Conservation (phyloP, 148 eudicot species). For the Amaranthus palmeri region DNA sequence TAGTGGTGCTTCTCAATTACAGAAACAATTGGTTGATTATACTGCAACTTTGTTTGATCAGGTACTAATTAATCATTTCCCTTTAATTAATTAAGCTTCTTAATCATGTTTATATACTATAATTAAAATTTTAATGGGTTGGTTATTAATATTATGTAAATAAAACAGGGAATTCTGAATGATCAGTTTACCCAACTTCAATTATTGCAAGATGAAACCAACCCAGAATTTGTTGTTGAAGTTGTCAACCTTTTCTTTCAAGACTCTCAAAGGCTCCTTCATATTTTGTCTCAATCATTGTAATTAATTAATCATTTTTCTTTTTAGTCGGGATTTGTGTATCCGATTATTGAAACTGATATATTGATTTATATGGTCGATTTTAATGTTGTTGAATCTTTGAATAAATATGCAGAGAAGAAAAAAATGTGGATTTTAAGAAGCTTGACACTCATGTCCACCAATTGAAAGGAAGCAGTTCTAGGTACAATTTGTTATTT, state of each 20-base stretch:
- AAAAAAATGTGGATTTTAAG: conserved; percentile 60
- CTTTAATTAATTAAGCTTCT: background rate
- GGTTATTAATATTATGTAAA: background rate
- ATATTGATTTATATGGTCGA: too few relatives aligned
- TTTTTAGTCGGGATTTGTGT: background rate
- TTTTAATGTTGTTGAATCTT: background rate
- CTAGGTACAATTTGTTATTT: conserved; percentile 46
- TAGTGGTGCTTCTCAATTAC: conserved; percentile 30
- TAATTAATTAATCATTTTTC: conserved; percentile 21
- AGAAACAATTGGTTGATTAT: conserved; percentile 40
- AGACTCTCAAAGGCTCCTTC: conserved; percentile 64
- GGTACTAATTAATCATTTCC: conserved; percentile 24
- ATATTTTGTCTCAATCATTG: conserved; percentile 49
- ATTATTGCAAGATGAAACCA: conserved; percentile 69
- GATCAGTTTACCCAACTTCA: conserved; percentile 66
- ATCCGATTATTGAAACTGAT: too few relatives aligned
- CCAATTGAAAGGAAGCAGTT: conserved; percentile 86
- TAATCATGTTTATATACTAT: too few relatives aligned
- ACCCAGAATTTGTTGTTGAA: conserved; percentile 74
- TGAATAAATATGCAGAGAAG: conserved; percentile 34
- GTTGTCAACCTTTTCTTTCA: conserved; percentile 68
- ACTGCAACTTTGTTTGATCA: conserved; percentile 43
- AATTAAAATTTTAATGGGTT: too few relatives aligned
- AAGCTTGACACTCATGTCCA: conserved; percentile 74
- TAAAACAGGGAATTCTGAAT: conserved; percentile 51